Evolutionary conservation across 139 green algal species (phyloP), one percentile per base, ranked within the genome.

Genomic region (Zygnema cylindricum): DNA sequence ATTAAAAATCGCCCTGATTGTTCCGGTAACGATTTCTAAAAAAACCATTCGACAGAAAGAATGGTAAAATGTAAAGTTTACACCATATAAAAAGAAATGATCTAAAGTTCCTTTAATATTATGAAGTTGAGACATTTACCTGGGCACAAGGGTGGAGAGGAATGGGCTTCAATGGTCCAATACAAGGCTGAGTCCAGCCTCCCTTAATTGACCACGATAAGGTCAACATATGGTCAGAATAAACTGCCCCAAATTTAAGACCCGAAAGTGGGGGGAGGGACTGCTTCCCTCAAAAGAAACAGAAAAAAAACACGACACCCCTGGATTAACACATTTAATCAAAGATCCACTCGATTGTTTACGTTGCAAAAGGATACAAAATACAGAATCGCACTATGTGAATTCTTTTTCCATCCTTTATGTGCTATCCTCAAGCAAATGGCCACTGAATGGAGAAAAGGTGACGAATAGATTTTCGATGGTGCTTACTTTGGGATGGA

Each of bases 181-280:
- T 95, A 1, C 43, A 42, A 1, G 95, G 95, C 32, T 11, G 25
- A 1, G 38, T 75, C 95, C 95, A 98, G 32, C 95, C 95, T n/a
- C 69, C 2, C 3, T 40, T 89, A 1, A 32, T 86, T 1, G 30
- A 49, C 84, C 96, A 94, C 40, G 95, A 78, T 0, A 91, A 82
- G 33, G 88, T 7, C 23, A 97, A 85, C 95, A 98, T 96, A 86
- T 98, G 95, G 54, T 97, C 94, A 0, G 94, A 88, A 71, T 90
- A 91, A 2, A 76, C 32, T 23, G 36, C 32, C 30, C 88, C 88
- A 36, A 92, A 92, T 55, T 55, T 85, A 23, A 85, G 78, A 32
- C 2, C 76, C 1, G 41, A 54, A 33, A 83, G 76, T 69, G 41
- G 36, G n/a, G 49, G n/a, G 16, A 54, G 32, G n/a, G n/a, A 3